phyloP scores from a whole-genome alignment of 2,329 filamentous ascomycete species.

The Xylaria sp. region DNA sequence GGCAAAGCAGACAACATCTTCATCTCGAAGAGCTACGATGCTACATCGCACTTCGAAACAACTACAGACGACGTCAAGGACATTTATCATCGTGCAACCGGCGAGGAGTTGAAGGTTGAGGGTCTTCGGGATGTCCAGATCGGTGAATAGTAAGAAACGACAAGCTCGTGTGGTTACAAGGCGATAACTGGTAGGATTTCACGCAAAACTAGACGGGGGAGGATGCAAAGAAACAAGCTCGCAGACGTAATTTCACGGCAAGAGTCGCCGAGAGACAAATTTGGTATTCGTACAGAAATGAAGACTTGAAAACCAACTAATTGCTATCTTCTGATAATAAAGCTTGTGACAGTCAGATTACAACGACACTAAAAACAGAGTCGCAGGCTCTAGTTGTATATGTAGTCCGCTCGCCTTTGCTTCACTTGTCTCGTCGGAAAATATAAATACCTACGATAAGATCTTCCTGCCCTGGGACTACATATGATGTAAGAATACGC shows the following conservation, averaged over 20 bases:
- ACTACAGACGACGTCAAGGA: conserved; percentile 90
- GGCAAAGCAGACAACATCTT: conserved; percentile 91
- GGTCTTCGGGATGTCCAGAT: conserved; percentile 83
- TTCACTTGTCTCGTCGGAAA: neutral
- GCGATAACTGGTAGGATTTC: conserved; percentile 4
- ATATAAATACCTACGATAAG: neutral
- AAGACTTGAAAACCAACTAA: conserved; percentile 16
- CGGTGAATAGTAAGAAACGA: conserved; percentile 67
- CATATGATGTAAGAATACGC: neutral
- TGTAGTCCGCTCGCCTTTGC: neutral
- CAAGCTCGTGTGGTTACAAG: neutral
- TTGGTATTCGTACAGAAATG: conserved; percentile 17
- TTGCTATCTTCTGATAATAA: conserved; percentile 17
- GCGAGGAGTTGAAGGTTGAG: conserved; percentile 88
- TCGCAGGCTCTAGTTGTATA: neutral
- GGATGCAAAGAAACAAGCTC: conserved; percentile 12
- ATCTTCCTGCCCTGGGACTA: neutral
- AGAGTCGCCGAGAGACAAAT: conserved; percentile 7
- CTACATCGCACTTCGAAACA: conserved; percentile 97
- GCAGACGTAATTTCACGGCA: conserved; percentile 9
- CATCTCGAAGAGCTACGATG: conserved; percentile 98
- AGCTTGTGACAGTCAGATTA: conserved; percentile 3
- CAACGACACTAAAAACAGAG: neutral
- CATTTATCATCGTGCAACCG: conserved; percentile 85
- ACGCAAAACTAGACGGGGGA: conserved; percentile 29